phyloP scores from a whole-genome alignment of 768 basidiomycete genomes.

The Termitomyces sp. region DNA sequence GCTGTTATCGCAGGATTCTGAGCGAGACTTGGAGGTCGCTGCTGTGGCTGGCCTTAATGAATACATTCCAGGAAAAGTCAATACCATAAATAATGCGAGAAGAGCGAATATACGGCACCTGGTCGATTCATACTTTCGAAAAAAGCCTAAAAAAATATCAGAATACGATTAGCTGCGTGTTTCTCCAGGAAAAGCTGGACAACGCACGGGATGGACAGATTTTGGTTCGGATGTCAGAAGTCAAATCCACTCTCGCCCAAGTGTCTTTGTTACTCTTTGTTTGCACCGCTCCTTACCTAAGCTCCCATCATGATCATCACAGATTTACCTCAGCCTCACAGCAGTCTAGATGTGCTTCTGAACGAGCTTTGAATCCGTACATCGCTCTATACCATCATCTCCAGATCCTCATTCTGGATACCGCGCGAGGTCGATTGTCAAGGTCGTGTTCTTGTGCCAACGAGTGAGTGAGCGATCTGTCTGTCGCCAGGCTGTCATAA shows the following conservation, averaged over 20 bases:
- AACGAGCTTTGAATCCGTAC: neutral
- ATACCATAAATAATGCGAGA: conserved; percentile 11
- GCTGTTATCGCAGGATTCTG: conserved; percentile 56
- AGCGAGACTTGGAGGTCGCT: conserved; percentile 70
- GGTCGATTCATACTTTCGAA: conserved; percentile 55
- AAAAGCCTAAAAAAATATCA: conserved; percentile 22
- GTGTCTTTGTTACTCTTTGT: conserved; percentile 37
- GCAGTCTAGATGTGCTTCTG: neutral
- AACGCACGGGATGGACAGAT: conserved; percentile 12
- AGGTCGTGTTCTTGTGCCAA: neutral
- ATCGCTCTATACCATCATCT: neutral
- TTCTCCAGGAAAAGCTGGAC: neutral
- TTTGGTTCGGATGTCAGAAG: conserved; percentile 11
- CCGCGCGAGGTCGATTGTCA: neutral
- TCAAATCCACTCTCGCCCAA: conserved; percentile 9
- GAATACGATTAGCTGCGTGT: neutral
- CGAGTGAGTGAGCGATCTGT: neutral
- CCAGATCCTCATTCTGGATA: neutral
- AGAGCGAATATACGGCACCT: conserved; percentile 30
- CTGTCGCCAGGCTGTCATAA: neutral
- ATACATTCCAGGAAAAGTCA: conserved; percentile 20
- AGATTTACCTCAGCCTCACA: neutral
- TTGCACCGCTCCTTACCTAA: conserved; percentile 23
- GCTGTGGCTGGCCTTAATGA: conserved; percentile 68
- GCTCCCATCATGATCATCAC: neutral